These are phyloP conservation scores for Paulownia fortunei DNA, from an alignment of 257 asterid species.

Conservation along the genomic window DNA sequence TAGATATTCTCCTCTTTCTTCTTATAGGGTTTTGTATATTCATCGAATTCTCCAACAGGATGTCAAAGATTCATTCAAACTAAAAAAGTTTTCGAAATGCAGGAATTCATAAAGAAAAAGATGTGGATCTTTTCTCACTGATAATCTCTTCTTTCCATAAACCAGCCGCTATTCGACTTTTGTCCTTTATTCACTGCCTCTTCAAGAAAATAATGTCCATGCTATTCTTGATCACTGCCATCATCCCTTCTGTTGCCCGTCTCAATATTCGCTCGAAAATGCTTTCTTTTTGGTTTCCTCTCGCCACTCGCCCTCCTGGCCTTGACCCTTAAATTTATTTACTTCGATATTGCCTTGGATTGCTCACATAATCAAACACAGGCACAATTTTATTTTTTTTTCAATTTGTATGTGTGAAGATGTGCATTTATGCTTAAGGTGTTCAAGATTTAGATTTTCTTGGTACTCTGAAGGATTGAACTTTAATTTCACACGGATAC, in stretches of 20 bases:
- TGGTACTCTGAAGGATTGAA: background rate
- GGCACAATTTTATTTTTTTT: background rate
- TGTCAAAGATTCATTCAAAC: constrained; percentile 34
- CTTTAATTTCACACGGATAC: background rate
- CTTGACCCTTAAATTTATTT: constrained; percentile 60
- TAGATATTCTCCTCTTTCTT: no score
- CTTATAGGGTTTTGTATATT: constrained; percentile 21
- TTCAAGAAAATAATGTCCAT: constrained; percentile 44
- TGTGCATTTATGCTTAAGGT: constrained; percentile 8
- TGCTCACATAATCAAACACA: background rate
- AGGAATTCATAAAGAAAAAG: constrained; percentile 56
- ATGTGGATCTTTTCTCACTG: constrained; percentile 52
- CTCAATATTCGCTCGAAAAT: constrained; percentile 53
- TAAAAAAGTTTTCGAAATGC: constrained; percentile 52
- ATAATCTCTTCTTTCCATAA: constrained; percentile 11
- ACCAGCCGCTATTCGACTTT: constrained; percentile 6
- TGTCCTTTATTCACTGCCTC: constrained; percentile 19
- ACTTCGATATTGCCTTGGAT: background rate
- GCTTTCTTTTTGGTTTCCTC: constrained; percentile 86
- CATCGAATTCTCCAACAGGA: constrained; percentile 38
- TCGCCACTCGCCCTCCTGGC: constrained; percentile 94
- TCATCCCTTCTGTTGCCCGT: constrained; percentile 44
- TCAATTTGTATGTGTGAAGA: background rate
- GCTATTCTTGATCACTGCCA: constrained; percentile 31
- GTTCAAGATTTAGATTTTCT: constrained; percentile 7